Evolutionary conservation across 306 rosid genomes (phyloP), one percentile per base, ranked within the genome.

Genomic region (Cucurbita pepo): DNA sequence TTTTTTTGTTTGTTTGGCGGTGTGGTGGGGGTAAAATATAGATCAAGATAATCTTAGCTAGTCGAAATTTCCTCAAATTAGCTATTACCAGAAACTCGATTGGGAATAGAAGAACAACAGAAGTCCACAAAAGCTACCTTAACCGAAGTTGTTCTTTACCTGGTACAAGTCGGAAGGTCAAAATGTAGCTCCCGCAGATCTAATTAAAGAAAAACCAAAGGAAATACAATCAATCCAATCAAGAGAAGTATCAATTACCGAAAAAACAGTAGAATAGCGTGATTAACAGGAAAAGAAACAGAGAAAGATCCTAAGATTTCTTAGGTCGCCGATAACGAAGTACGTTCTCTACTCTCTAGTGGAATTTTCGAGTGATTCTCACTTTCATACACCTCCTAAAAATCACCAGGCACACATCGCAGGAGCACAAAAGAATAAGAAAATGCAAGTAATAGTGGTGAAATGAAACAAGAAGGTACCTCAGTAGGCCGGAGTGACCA

Each of bases 401-500:
- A 37, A 37, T 52, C 54, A 48, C 61, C 61, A 74, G 75, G 9
- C 37, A 52, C 40, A 76, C 14, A 53, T 65, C 14, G 44, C 41
- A 43, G 44, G 18, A 11, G 43, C 30, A 65, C 34, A 10, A 56
- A 22, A 8, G 22, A 43, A 45, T 16, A 19, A 38, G 1, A 16
- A 75, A 36, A 36, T 18, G 50, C 7, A 52, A 61, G 52, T 37
- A 56, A 72, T 4, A 71, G 10, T 9, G 30, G 60, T 36, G 21
- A 72, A 43, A 73, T 43, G 55, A 8, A 30, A 22, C 3, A 53
- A 50, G 53, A 61, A 0, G 9, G 56, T 89, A 85, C 98, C 44
- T 53, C 78, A 63, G 77, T 82, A 71, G 2, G 82, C 59, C 66
- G 83, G 75, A 22, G 80, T 22, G 79, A 74, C 54, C 18, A 63